Conservation (phyloP, 164 flowering plant species). For the Magnolia changhungtana region DNA sequence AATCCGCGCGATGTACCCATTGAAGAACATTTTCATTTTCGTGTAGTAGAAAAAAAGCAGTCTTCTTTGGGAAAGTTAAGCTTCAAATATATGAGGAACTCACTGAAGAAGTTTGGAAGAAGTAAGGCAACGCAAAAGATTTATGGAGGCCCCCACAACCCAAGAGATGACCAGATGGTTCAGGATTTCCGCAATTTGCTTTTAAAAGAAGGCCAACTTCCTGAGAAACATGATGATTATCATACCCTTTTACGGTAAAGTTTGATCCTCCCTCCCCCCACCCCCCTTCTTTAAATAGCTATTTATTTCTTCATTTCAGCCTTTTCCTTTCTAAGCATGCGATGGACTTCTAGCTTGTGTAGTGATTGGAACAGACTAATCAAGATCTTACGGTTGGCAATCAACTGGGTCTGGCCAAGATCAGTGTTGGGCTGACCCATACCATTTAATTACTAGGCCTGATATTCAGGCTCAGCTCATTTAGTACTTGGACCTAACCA, state of each 20-base stretch:
- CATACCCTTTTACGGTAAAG: constrained; percentile 64
- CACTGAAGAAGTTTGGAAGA: constrained; percentile 28
- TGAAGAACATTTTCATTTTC: constrained; percentile 22
- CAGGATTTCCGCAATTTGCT: constrained; percentile 46
- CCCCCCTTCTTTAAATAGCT: not conserved
- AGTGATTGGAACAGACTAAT: too few species aligned
- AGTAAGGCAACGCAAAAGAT: constrained; percentile 27
- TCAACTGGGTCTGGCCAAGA: too few species aligned
- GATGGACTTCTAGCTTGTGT: too few species aligned
- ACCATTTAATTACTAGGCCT: not conserved
- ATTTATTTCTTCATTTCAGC: not conserved
- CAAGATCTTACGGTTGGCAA: too few species aligned
- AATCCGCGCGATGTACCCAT: constrained; percentile 8
- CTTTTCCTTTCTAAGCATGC: not conserved
- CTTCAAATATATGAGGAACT: constrained; percentile 12
- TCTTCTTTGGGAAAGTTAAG: constrained; percentile 13
- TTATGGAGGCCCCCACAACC: constrained; percentile 41
- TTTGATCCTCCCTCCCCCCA: not conserved
- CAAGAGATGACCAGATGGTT: constrained; percentile 44
- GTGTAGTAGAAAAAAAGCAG: constrained; percentile 8
- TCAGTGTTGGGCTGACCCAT: not conserved
- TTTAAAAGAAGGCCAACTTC: constrained; percentile 33
- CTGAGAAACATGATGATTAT: constrained; percentile 42
- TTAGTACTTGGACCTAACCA: not conserved
- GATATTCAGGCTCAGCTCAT: not conserved